These are phyloP conservation scores for Eleusine indica DNA, from an alignment of 176 grass and related monocot species.

Conservation along the genomic window DNA sequence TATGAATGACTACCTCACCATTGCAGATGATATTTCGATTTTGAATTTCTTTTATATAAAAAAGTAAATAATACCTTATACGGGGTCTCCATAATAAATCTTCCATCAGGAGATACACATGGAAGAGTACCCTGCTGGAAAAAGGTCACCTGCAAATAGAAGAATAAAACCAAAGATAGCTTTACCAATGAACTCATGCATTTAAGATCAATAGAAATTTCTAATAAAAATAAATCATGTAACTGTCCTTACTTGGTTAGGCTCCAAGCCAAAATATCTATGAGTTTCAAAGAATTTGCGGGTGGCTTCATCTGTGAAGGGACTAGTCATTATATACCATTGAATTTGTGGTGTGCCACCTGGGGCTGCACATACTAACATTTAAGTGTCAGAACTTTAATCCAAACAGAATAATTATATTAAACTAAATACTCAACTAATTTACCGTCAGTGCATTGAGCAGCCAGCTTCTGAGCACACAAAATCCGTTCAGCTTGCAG, in stretches of 20 bases:
- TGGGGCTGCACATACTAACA: slow-evolving; percentile 40
- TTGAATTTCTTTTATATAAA: neutral
- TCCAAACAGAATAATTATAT: neutral
- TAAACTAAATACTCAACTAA: slow-evolving; percentile 1
- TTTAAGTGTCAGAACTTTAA: neutral
- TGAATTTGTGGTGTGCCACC: slow-evolving; percentile 56
- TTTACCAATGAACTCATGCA: slow-evolving; percentile 5
- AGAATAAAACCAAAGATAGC: slow-evolving; percentile 10
- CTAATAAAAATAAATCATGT: slow-evolving; percentile 4
- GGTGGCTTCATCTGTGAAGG: slow-evolving; percentile 77
- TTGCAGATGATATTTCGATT: neutral
- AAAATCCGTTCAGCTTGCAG: slow-evolving; percentile 91
- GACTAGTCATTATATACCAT: slow-evolving; percentile 98
- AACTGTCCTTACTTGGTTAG: slow-evolving; percentile 62
- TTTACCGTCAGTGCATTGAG: slow-evolving; percentile 75
- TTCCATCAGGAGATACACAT: slow-evolving; percentile 81
- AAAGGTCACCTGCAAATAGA: slow-evolving; percentile 64
- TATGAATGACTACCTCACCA: neutral
- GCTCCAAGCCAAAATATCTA: slow-evolving; percentile 86
- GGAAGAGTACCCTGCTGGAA: slow-evolving; percentile 90
- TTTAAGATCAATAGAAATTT: slow-evolving; percentile 8
- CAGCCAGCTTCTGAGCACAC: slow-evolving; percentile 78
- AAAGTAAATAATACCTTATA: slow-evolving; percentile 55
- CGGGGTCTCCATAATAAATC: slow-evolving; percentile 93
- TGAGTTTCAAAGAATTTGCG: slow-evolving; percentile 71